Base-by-base conservation (phyloP, 1,284 basidiomycete genomes). In the Albatrellus sp. region DNA sequence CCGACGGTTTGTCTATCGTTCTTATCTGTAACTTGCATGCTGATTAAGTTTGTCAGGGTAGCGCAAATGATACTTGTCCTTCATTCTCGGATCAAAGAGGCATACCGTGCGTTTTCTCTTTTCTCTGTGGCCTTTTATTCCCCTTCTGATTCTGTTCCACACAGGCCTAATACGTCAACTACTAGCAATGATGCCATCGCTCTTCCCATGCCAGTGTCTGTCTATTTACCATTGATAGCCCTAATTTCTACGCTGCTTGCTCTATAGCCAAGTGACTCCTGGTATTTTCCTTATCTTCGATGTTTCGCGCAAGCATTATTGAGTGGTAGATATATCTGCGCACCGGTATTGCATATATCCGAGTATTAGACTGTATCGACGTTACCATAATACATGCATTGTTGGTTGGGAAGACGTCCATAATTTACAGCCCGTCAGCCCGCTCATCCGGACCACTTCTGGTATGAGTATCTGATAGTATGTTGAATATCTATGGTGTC, bases 61-160 rank as follows among this genome's bases (percentile, higher is more conserved):
- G 61, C 52, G 44, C 60, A 19, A 73, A 73, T 48, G 62, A 73
- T 44, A 74, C 74, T 38, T 87, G 83, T 54, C 71, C 79, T 13
- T 86, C 83, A 0, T 86, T 70, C 57, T 86, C 83, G 36, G 80
- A 83, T 52, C 58, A 67, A 40, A 74, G 77, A 54, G 76, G 76
- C 30, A 62, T 81, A 51, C 69, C 81, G 82, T 84, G 55, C 48
- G 79, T 24, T 75, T 29, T n/a, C 14, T 11, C 10, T 8, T 10
- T 30, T 33, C 16, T 32, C 20, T 17, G 8, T 44, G 7, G 4
- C 3, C 3, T 9, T n/a, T 17, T 35, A 13, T 35, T n/a, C 34
- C 34, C 4, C 5, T 9, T 35, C 16, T 35, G 16, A n/a, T 17
- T 35, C 9, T n/a, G n/a, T 35, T 35, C 34, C 4, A 35, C 34